Evolutionary conservation across 148 eudicot species (phyloP).

Genomic region (Silene latifolia): DNA sequence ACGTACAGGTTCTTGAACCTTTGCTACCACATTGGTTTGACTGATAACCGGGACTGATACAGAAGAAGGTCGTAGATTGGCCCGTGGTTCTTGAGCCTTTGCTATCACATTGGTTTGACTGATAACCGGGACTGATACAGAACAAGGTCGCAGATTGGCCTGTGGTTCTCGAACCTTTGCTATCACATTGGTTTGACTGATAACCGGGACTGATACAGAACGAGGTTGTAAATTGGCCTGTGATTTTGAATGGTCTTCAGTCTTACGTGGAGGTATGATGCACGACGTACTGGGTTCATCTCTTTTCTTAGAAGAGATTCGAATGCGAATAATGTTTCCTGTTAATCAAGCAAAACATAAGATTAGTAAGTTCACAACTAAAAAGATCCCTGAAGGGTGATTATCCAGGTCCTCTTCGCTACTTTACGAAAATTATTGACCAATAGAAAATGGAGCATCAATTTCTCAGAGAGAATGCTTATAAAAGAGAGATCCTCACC

Average conservation of each 20-base stretch:
- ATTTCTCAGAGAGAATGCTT: no score
- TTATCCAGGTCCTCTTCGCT: no score
- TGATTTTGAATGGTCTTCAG: not conserved
- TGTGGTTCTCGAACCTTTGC: not conserved
- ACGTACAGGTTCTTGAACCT: not conserved
- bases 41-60: no score
- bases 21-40: no score
- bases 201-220: not conserved
- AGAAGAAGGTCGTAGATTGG: no score
- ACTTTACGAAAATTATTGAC: no score
- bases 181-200: not conserved
- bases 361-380: not conserved
- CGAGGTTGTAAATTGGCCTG: slow-evolving; percentile 7
- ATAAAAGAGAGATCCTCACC: slow-evolving; percentile 35
- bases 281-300: slow-evolving; percentile 22
- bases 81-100: not conserved
- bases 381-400: not conserved
- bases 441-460: no score
- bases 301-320: slow-evolving; percentile 36
- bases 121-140: not conserved
- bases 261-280: not conserved
- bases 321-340: slow-evolving; percentile 61
- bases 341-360: not conserved
- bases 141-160: no score
- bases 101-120: not conserved